Percentiles rank a stretch among this genome's conserved stretches.
phyloP scores from a whole-genome alignment of 805 yeast genomes.

The Candida golubevii region DNA sequence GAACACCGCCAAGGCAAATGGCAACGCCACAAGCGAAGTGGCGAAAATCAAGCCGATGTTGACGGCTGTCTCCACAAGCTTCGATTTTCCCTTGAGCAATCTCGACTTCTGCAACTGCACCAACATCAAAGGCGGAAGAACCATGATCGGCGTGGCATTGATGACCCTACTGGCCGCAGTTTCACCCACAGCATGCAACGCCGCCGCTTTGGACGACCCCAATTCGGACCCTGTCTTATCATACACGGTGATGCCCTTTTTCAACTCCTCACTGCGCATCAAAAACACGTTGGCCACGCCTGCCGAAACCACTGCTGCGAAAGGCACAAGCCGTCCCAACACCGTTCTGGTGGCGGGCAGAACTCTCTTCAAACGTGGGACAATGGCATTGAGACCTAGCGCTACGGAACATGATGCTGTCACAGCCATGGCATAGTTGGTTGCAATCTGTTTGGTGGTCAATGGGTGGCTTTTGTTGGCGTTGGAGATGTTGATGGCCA shows the following conservation, averaged over 20 bases:
- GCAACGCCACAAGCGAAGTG: slow-evolving; percentile 83
- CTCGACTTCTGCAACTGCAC: slow-evolving; percentile 68
- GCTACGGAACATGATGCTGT: slow-evolving; percentile 95
- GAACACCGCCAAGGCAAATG: slow-evolving; percentile 93
- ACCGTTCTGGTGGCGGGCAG: slow-evolving; percentile 66
- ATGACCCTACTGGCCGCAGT: slow-evolving; percentile 94
- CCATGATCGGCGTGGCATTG: slow-evolving; percentile 98
- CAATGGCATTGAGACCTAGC: slow-evolving; percentile 82
- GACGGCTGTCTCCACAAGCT: slow-evolving; percentile 59
- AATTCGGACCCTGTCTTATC: slow-evolving; percentile 60
- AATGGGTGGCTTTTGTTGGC: slow-evolving; percentile 94
- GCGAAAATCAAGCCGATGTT: slow-evolving; percentile 82
- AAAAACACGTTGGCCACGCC: slow-evolving; percentile 94
- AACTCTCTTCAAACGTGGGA: slow-evolving; percentile 76
- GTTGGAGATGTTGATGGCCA: slow-evolving; percentile 93
- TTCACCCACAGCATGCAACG: slow-evolving; percentile 90
- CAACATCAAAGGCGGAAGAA: slow-evolving; percentile 82
- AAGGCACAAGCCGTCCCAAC: slow-evolving; percentile 87
- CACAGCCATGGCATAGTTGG: slow-evolving; percentile 84
- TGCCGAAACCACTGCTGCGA: slow-evolving; percentile 97
- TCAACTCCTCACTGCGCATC: slow-evolving; percentile 94
- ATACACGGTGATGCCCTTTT: slow-evolving; percentile 73
- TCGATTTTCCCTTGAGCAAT: slow-evolving; percentile 62
- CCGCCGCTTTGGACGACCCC: slow-evolving; percentile 77
- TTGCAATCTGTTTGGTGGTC: slow-evolving; percentile 68